Conservation (phyloP, 2,329 filamentous ascomycete genomes). For the Cytospora leucostoma region DNA sequence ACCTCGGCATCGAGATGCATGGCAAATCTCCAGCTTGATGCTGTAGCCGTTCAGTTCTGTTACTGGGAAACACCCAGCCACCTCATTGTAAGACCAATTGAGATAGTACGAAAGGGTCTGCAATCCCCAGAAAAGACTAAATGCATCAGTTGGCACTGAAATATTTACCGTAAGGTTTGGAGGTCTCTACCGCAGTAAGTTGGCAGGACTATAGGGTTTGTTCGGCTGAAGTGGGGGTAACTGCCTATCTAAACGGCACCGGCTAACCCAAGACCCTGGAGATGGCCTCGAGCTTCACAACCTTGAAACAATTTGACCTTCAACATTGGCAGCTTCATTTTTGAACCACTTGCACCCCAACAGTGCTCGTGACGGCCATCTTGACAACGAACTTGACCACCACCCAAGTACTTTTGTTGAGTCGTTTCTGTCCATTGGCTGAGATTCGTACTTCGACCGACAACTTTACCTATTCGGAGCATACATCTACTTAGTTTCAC, state of each 20-base stretch:
- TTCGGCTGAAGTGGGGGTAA: background rate
- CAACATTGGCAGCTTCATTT: background rate
- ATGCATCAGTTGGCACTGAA: background rate
- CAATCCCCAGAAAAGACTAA: background rate
- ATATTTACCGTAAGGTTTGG: background rate
- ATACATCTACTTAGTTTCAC: background rate
- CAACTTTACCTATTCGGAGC: background rate
- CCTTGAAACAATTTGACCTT: background rate
- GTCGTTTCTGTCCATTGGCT: background rate
- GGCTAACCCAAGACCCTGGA: background rate
- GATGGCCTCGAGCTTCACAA: background rate
- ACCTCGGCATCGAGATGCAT: background rate
- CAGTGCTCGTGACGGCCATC: background rate
- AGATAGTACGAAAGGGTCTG: no score
- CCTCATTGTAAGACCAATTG: background rate
- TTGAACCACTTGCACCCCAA: background rate
- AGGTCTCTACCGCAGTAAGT: background rate
- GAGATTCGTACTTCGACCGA: background rate
- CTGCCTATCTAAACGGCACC: background rate
- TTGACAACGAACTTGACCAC: background rate
- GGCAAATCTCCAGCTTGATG: background rate
- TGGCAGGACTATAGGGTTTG: background rate
- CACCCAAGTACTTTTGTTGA: background rate
- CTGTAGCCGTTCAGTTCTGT: conserved; percentile 33
- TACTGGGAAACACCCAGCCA: conserved; percentile 33